Conservation (phyloP, 2,329 filamentous ascomycete species). For the Fusarium sp. region DNA sequence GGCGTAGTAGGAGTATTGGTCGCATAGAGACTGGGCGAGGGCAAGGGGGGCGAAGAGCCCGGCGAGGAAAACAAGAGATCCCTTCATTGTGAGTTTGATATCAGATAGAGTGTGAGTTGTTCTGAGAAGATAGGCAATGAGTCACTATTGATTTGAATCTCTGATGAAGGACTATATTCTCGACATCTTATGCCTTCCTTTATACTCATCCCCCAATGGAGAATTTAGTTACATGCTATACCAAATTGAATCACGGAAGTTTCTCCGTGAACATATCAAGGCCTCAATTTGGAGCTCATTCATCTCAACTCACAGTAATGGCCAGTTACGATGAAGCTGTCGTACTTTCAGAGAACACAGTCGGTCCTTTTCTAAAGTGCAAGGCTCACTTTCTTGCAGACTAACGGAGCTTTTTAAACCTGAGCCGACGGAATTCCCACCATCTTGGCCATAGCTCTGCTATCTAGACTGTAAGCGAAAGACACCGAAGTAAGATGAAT, state of each 20-base stretch:
- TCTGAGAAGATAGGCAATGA: not conserved
- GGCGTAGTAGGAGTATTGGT: slow-evolving; percentile 15
- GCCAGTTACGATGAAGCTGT: not conserved
- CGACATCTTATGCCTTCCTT: not conserved
- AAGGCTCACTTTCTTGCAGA: not conserved
- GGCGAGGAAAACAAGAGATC: slow-evolving; percentile 2
- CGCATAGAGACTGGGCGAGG: slow-evolving; percentile 7
- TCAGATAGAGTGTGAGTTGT: not conserved
- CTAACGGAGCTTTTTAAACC: not conserved
- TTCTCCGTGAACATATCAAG: not conserved
- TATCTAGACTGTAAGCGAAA: not conserved
- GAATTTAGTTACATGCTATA: not conserved
- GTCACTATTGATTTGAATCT: not conserved
- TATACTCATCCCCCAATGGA: not conserved
- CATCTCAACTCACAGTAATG: not conserved
- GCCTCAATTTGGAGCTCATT: not conserved
- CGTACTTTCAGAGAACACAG: not conserved
- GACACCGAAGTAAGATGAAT: not conserved
- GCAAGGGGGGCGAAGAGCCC: slow-evolving; percentile 10
- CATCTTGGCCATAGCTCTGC: not conserved
- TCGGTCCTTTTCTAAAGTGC: slow-evolving; percentile 10
- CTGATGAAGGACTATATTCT: not conserved
- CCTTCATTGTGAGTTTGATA: not conserved
- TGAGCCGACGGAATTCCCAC: slow-evolving; percentile 7
- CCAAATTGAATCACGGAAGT: slow-evolving; percentile 8